Evolutionary conservation across 371 early-diverging fungal genomes (phyloP).

Genomic region (Nematocida sp.): DNA sequence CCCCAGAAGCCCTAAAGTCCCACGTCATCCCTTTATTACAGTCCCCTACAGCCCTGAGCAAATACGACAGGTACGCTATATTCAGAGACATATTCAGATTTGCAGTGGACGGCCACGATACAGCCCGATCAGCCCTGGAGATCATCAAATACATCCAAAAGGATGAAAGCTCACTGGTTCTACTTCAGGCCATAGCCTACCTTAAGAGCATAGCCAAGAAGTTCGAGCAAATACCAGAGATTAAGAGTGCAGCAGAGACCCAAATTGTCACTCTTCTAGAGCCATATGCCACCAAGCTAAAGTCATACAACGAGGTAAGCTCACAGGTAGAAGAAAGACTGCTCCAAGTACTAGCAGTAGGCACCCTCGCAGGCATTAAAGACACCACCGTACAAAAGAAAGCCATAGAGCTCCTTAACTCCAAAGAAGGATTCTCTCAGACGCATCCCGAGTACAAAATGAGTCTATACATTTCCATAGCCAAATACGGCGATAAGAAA

Average conservation of each 20-base stretch:
- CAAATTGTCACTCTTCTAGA: constrained; percentile 3
- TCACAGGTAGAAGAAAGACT: constrained; percentile 12
- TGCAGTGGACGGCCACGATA: constrained; percentile 17
- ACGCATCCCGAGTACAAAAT: constrained; percentile 34
- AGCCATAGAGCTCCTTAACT: not conserved
- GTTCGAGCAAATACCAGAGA: not conserved
- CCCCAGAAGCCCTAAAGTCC: constrained; percentile 51
- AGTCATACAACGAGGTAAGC: not conserved
- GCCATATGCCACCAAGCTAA: not conserved
- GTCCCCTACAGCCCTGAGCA: constrained; percentile 7
- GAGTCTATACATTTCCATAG: constrained; percentile 28
- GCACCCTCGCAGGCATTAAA: constrained; percentile 4
- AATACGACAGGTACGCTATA: constrained; percentile 37
- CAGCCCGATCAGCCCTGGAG: constrained; percentile 5
- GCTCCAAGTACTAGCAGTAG: constrained; percentile 31
- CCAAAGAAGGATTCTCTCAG: not conserved
- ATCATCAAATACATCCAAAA: not conserved
- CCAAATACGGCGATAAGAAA: constrained; percentile 28
- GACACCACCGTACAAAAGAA: constrained; percentile 8
- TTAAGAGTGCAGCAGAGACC: constrained; percentile 22
- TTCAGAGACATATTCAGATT: constrained; percentile 28
- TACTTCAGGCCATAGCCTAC: not conserved
- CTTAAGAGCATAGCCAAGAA: constrained; percentile 3
- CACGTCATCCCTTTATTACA: constrained; percentile 10
- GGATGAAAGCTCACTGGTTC: constrained; percentile 2